Evolutionary conservation across 1,284 basidiomycete species (phyloP).

Genomic region (Apiotrichum mycotoxinovorans): DNA sequence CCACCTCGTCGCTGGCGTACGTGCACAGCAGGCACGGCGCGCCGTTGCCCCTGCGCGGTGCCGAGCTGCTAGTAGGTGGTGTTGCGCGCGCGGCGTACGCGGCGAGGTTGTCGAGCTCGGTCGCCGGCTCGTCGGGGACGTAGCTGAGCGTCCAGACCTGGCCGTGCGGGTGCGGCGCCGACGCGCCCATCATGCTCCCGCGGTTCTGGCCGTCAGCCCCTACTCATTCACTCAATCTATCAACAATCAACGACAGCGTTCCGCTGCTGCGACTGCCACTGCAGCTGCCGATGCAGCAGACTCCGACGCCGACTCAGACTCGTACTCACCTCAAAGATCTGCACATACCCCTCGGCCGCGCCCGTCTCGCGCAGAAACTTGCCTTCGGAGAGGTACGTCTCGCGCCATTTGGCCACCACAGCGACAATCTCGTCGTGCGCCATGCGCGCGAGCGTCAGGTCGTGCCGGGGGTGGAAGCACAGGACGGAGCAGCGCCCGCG

Average conservation of each 20-base stretch:
- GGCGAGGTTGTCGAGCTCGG: slow-evolving; percentile 61
- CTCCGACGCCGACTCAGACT: too few species aligned
- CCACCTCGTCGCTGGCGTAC: slow-evolving; percentile 71
- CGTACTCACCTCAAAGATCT: slow-evolving; percentile 92
- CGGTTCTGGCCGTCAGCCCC: too few species aligned
- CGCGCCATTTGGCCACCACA: slow-evolving; percentile 73
- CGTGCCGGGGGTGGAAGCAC: slow-evolving; percentile 84
- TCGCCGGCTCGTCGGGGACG: slow-evolving; percentile 67
- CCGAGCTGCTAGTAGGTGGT: slow-evolving; percentile 9
- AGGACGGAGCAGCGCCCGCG: slow-evolving; percentile 85
- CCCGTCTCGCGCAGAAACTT: slow-evolving; percentile 30
- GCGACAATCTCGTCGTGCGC: slow-evolving; percentile 60
- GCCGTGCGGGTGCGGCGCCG: slow-evolving; percentile 92
- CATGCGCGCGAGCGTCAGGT: slow-evolving; percentile 81
- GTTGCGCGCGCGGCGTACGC: slow-evolving; percentile 52
- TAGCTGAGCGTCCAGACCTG: slow-evolving; percentile 82
- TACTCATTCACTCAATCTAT: too few species aligned
- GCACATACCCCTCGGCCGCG: slow-evolving; percentile 63
- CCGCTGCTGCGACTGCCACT: too few species aligned
- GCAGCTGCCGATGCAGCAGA: too few species aligned
- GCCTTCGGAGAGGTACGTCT: slow-evolving; percentile 64
- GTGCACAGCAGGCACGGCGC: slow-evolving; percentile 76
- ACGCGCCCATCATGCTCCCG: slow-evolving; percentile 92
- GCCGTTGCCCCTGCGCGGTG: slow-evolving; percentile 51
- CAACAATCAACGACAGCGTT: too few species aligned